Evolutionary conservation across 176 grass and related monocot genomes (phyloP).

Genomic region (Eleusine indica): DNA sequence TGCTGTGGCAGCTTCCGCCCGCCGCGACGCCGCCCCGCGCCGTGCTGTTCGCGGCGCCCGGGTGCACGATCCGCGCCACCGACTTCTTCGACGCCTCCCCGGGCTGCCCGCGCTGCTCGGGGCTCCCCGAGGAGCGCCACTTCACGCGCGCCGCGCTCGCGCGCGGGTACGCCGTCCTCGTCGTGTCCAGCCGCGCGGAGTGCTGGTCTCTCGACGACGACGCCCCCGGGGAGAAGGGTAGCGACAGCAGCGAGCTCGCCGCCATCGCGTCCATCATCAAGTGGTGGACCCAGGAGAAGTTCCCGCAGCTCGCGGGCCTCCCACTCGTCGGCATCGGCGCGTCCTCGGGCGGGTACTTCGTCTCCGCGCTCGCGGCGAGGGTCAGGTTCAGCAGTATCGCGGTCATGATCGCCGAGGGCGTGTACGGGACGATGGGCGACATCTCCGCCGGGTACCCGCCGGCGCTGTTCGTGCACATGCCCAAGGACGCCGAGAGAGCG

Average conservation of each 20-base stretch:
- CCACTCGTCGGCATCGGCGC: slow-evolving; percentile 72
- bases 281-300: slow-evolving; percentile 55
- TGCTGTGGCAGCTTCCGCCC: slow-evolving; percentile 77
- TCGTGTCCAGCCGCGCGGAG: slow-evolving; percentile 66
- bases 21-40: slow-evolving; percentile 50
- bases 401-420: slow-evolving; percentile 84
- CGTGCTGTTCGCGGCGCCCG: slow-evolving; percentile 73
- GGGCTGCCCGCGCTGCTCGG: slow-evolving; percentile 60
- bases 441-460: slow-evolving; percentile 68
- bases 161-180: slow-evolving; percentile 68
- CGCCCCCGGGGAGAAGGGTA: not conserved
- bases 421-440: slow-evolving; percentile 46
- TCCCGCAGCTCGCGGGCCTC: slow-evolving; percentile 57
- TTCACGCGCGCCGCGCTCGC: slow-evolving; percentile 68
- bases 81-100: slow-evolving; percentile 88
- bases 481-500: slow-evolving; percentile 57
- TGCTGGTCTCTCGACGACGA: slow-evolving; percentile 64
- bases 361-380: slow-evolving; percentile 73
- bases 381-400: slow-evolving; percentile 72
- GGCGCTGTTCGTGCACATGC: slow-evolving; percentile 93
- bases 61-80: slow-evolving; percentile 77
- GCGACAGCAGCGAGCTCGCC: slow-evolving; percentile 45
- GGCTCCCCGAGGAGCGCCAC: slow-evolving; percentile 83
- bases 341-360: slow-evolving; percentile 80
- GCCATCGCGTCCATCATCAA: slow-evolving; percentile 73